Base-by-base conservation (phyloP, 2,329 filamentous ascomycete genomes). In the Penicillium sp. region DNA sequence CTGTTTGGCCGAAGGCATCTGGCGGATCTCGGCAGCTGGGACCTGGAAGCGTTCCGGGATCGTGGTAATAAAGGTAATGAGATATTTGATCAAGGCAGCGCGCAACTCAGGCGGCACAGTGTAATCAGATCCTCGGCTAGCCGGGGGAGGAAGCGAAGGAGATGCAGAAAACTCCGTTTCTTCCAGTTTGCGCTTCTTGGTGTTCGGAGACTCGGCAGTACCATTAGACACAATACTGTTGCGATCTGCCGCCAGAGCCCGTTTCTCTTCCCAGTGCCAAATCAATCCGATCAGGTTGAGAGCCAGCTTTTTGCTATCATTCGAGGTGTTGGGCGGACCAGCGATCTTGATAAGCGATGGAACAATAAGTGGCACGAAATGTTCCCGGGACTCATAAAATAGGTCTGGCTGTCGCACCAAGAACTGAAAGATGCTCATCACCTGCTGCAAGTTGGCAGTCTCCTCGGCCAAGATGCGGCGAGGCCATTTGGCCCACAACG, bases 341-440 rank as follows among this genome's bases (percentile, higher is more conserved):
- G 91, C 90, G 47, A 98, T 88, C 71, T 97, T 97, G 45, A 88
- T 81, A 31, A 98, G 76, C 3, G 89, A 92, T 1, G 85, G 86
- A 48, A 98, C 91, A 66, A 98, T 95, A 56, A 93, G 81, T 49
- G 87, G 82, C 4, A 90, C 84, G 57, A 97, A 95, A 64, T 92
- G 91, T 57, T 98, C 93, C 47, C 93, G 81, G 1, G 89, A 90
- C 56, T 97, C 92, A 60, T 95, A 98, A 73, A 98, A 98, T 4
- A 98, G 76, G 62, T 93, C 86, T 0, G 91, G 87, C 66, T 98
- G 92, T 49, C 88, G 83, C 31, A 96, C 92, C 29, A 98, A 78
- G 72, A 98, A 98, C 63, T 96, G 88, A 75, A 96, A 97, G 61
- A 98, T 97, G 73, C 88, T 93, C 46, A 90, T 95, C 74, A 97